Base-by-base conservation (phyloP, 768 basidiomycete genomes). In the Calocybe gangraenosa region DNA sequence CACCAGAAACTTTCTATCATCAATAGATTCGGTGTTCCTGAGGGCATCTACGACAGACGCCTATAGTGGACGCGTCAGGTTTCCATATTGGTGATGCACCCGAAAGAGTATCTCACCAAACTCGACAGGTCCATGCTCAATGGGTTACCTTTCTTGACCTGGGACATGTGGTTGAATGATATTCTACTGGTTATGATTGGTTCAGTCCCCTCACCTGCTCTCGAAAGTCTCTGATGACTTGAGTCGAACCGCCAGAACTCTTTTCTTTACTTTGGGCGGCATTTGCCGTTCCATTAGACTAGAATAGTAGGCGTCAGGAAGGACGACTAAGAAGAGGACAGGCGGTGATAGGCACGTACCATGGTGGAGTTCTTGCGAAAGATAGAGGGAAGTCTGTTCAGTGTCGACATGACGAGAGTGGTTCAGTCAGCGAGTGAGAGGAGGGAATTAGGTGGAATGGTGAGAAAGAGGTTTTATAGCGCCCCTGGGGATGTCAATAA, bases 1-100 rank as follows among this genome's bases (percentile, higher is more conserved):
- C 42, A 87, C 89, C 37, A 84, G 64, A 61, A 88, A 71, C 62
- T 88, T 85, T 42, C 89, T 74, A 56, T 92, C 89, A 63, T 92
- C 85, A 17, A 90, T 66, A 7, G 77, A 68, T 40, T 80, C 79
- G 9, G 68, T 65, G 57, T 90, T 74, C 28, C 68, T 68, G 33
- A 89, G 55, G 1, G 69, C 61, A 56, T 91, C 86, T n/a, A 85
- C 62, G 7, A 79, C 62, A 2, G 82, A 69, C 4, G 78, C 60
- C 87, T 89, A 41, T 1, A 8, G 20, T 25, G 25, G 45, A 20
- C 6, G 28, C 35, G 37, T 49, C 37, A 13, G 25, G 6, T 36
- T 10, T 15, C 10, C 5, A 33, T 22, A 34, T n/a, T 37, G 20
- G 20, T 1, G 23, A 10, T 32, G 18, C 5, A 21, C n/a, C 5